These are phyloP conservation scores for Cordyceps javanica DNA, from an alignment of 2,329 filamentous ascomycete species.

Conservation along the genomic window DNA sequence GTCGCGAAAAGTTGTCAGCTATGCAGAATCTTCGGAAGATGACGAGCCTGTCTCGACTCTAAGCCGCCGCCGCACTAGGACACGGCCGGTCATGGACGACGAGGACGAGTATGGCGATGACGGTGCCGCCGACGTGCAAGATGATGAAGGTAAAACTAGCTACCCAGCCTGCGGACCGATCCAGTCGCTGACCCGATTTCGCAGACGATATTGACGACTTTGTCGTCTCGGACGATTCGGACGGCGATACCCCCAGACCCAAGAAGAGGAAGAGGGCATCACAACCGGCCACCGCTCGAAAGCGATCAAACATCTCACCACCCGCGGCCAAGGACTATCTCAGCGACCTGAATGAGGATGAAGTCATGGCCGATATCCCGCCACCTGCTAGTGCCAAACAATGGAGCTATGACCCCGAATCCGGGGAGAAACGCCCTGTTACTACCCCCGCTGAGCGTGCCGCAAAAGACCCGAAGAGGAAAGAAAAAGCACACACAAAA, in stretches of 20 bases:
- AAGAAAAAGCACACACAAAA: conserved; percentile 67
- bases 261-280: conserved; percentile 71
- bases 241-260: conserved; percentile 50
- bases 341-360: conserved; percentile 46
- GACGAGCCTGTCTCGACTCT: conserved; percentile 60
- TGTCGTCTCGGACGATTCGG: conserved; percentile 79
- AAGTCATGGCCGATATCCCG: conserved; percentile 49
- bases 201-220: conserved; percentile 77
- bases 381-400: conserved; percentile 70
- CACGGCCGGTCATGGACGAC: conserved; percentile 56
- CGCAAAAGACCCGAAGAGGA: conserved; percentile 31
- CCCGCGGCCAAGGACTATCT: conserved; percentile 26
- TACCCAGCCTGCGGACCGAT: no score
- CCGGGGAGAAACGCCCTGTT: conserved; percentile 30
- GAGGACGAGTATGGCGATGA: conserved; percentile 69
- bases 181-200: conserved; percentile 1
- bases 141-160: conserved; percentile 50
- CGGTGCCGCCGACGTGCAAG: conserved; percentile 54
- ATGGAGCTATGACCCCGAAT: conserved; percentile 63
- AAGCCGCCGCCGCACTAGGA: conserved; percentile 34
- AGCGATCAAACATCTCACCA: conserved; percentile 53
- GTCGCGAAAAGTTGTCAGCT: conserved; percentile 60
- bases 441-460: conserved; percentile 26
- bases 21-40: conserved; percentile 79
- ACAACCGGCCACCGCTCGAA: conserved; percentile 49